Base-by-base conservation (phyloP, 176 grass and related monocot species). In the Aegilops longissima region DNA sequence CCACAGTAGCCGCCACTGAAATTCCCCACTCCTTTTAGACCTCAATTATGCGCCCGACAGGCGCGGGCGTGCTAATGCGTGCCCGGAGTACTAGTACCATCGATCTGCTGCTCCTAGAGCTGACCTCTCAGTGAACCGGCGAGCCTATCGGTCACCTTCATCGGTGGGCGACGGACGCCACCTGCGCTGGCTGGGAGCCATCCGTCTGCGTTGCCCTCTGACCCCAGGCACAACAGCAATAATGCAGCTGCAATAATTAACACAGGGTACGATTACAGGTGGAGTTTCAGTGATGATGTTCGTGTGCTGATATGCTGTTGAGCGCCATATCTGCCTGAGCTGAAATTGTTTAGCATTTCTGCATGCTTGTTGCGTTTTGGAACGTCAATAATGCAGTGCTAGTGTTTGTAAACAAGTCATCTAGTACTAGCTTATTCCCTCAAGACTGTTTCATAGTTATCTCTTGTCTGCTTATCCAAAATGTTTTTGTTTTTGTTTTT, bases 1-100 rank as follows among this genome's bases (percentile, higher is more conserved):
- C 51, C 16, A 70, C 85, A 91, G 81, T 61, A 87, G 27, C n/a
- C 13, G 12, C 89, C 80, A 87, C 81, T 62, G 7, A 68, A 45
- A 9, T 52, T 13, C 18, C 38, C 35, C 74, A 10, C 71, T 17
- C 54, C 18, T 54, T 84, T 84, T 63, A 21, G 29, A 12, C 30
- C 81, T 88, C 89, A 84, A 91, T 88, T 85, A 88, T 88, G 81
- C 81, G 76, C 69, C 85, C 38, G 76, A 87, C 76, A 91, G 66
- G 33, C 27, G 49, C 20, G 35, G 25, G 61, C 51, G 38, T 78
- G 84, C 74, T 68, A 45, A 61, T 83, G 61, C 69, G 8, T 80
- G 33, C 66, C 24, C 77, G 21, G 68, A 59, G 23, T 38, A 38
- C 1, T 38, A 38, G 36, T 14, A 17, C n/a, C 82, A 29, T 25